Evolutionary conservation across 371 early-diverging fungal species (phyloP).

Genomic region (Gilbertella persicaria): DNA sequence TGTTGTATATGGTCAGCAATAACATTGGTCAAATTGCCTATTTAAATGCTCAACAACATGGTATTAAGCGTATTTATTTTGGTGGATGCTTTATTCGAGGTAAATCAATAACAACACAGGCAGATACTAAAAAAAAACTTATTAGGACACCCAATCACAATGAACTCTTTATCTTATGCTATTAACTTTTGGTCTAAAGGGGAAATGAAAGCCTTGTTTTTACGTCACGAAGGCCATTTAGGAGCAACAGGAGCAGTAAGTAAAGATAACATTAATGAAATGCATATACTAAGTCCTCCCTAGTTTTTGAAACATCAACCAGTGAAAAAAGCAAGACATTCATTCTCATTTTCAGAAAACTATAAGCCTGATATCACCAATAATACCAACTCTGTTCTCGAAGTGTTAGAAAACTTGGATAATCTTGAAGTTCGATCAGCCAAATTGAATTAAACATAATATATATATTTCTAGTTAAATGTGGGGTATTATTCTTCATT

Average conservation of each 20-base stretch:
- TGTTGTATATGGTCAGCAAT: slow-evolving; percentile 93
- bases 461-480: neutral
- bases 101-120: slow-evolving; percentile 16
- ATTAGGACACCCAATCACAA: slow-evolving; percentile 88
- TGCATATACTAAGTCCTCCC: neutral
- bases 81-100: slow-evolving; percentile 96
- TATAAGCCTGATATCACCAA: slow-evolving; percentile 20
- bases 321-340: slow-evolving; percentile 48
- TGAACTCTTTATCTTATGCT: slow-evolving; percentile 95
- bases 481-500: neutral
- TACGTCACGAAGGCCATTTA: slow-evolving; percentile 96
- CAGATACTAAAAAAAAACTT: neutral
- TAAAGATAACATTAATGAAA: slow-evolving; percentile 23
- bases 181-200: slow-evolving; percentile 97
- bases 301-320: slow-evolving; percentile 24
- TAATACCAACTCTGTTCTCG: slow-evolving; percentile 17
- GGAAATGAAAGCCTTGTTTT: slow-evolving; percentile 90
- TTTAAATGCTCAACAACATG: slow-evolving; percentile 91
- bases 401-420: slow-evolving; percentile 18
- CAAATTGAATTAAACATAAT: slow-evolving; percentile 1
- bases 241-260: slow-evolving; percentile 91
- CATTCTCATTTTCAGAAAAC: slow-evolving; percentile 73
- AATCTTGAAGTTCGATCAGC: slow-evolving; percentile 20
- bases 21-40: slow-evolving; percentile 98
- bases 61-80: slow-evolving; percentile 91